phyloP scores from a whole-genome alignment of 1,284 basidiomycete genomes.

The Boletus mariae region DNA sequence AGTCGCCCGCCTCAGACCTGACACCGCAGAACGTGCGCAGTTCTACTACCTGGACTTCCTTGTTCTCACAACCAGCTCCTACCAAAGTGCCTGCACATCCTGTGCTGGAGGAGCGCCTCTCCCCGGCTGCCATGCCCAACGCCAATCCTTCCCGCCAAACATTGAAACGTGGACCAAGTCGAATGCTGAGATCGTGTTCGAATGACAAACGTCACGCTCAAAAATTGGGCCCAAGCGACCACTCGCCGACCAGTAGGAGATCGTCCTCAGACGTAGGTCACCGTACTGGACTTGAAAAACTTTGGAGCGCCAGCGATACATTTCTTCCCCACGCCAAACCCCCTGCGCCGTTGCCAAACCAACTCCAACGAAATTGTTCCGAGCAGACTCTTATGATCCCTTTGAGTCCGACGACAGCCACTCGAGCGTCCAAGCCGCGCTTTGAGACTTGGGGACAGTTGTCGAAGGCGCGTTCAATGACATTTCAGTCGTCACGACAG shows the following conservation, averaged over 20 bases:
- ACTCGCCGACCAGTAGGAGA: not conserved
- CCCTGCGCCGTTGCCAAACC: constrained; percentile 14
- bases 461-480: not conserved
- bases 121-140: not conserved
- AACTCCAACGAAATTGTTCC: constrained; percentile 12
- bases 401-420: not conserved
- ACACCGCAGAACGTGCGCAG: not conserved
- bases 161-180: not conserved
- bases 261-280: not conserved
- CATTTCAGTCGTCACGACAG: not conserved
- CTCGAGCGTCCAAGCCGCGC: not conserved
- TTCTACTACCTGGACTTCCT: not conserved
- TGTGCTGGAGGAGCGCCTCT: not conserved
- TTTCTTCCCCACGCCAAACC: constrained; percentile 25
- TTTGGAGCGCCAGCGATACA: constrained; percentile 17
- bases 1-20: not conserved
- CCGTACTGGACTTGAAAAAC: not conserved
- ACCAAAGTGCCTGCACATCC: not conserved
- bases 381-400: not conserved
- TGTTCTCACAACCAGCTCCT: not conserved
- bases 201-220: not conserved
- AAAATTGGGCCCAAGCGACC: not conserved
- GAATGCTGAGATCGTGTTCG: not conserved
- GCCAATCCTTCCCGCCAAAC: not conserved
- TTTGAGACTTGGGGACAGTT: not conserved